These are phyloP conservation scores for Pleurotus tuoliensis DNA, from an alignment of 768 basidiomycete genomes.

Conservation along the genomic window DNA sequence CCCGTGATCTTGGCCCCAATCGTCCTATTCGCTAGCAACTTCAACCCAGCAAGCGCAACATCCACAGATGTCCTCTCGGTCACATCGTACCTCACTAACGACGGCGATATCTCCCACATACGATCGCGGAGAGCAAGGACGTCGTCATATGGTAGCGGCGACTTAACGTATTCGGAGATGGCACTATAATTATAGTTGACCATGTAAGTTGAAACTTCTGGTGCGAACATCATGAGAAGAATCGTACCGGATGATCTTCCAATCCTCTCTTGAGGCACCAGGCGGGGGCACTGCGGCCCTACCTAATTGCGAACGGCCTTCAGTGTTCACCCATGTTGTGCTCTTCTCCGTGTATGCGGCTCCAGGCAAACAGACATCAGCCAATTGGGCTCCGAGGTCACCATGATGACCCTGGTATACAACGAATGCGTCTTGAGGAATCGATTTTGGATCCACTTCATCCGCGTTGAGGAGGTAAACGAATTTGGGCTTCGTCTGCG, in stretches of 20 bases:
- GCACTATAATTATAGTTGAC: constrained; percentile 46
- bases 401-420: constrained; percentile 99
- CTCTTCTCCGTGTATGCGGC: constrained; percentile 91
- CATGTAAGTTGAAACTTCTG: neutral
- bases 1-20: constrained; percentile 54
- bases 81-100: constrained; percentile 80
- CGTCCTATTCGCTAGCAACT: constrained; percentile 48
- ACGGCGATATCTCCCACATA: constrained; percentile 95
- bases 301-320: constrained; percentile 88
- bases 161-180: constrained; percentile 81
- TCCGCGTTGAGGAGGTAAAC: constrained; percentile 96
- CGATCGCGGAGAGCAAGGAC: constrained; percentile 80
- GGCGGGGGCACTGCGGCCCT: constrained; percentile 91
- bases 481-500: constrained; percentile 82
- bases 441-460: constrained; percentile 82
- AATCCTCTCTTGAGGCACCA: constrained; percentile 94
- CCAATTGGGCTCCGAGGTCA: constrained; percentile 92
- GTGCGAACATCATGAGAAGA: neutral
- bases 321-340: constrained; percentile 94
- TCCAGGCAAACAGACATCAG: constrained; percentile 93
- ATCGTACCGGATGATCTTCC: constrained; percentile 88
- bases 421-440: constrained; percentile 90
- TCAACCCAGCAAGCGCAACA: constrained; percentile 67
- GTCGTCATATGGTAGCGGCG: constrained; percentile 86
- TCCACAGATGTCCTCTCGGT: constrained; percentile 75